Evolutionary conservation across 345 rosid species (phyloP), one percentile per base, ranked within the genome.

Genomic region (Citrus sp.): DNA sequence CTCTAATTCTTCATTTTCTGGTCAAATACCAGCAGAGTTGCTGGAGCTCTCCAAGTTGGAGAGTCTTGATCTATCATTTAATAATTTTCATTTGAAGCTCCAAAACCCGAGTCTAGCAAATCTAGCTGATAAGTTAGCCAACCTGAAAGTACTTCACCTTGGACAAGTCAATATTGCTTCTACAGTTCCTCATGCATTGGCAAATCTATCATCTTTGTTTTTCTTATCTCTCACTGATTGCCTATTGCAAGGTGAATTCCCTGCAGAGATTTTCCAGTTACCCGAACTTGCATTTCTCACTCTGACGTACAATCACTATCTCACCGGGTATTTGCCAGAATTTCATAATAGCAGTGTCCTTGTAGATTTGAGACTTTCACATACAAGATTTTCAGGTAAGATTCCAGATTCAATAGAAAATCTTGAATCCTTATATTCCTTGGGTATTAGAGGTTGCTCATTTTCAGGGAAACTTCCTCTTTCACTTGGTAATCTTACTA

Each of bases 141-240:
- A 76, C 64, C 18, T 83, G 18, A 60, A 79, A 76, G 18, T 60
- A n/a, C 80, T 83, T 32, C 22, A 71, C 73, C 80, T 82, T 70
- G 1, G 7, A 13, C 1, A 21, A 0, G 60, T 79, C 14, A 16
- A 58, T 18, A 54, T 54, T 54, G 7, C 7, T 54, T 18, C 58
- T 54, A 5, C 6, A 7, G 16, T 77, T 35, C 72, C 67, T 0
- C 3, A 35, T 4, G 37, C 24, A 2, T 35, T 73, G 51, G 40
- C 70, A 2, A 74, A 73, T 32, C 18, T 55, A 51, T 79, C 83
- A 28, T 76, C 79, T 32, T 54, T 82, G 30, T 58, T 60, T 24
- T 66, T 37, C 13, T 71, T 79, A 7, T 3, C 16, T 0, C 71
- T 79, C 37, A 13, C 2, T 0, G 3, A 13, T 0, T 79, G 77